phyloP scores from a whole-genome alignment of 2,329 filamentous ascomycete species.

The Daldinia eschscholtzii region DNA sequence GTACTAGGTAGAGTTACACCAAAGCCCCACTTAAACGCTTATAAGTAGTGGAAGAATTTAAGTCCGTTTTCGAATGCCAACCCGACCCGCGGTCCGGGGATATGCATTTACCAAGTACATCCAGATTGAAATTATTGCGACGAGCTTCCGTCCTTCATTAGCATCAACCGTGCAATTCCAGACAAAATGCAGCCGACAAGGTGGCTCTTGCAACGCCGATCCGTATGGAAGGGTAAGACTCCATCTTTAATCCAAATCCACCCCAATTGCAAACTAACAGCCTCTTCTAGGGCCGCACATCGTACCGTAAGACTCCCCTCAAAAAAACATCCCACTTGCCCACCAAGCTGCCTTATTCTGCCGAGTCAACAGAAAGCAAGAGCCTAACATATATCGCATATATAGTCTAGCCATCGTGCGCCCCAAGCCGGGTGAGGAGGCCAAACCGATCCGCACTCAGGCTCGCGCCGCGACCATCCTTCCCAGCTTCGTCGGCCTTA shows the following conservation, averaged over 20 bases:
- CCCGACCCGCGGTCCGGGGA: background rate
- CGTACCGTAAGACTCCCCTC: conserved; percentile 69
- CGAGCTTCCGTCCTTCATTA: conserved; percentile 28
- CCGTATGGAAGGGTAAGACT: conserved; percentile 53
- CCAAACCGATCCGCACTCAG: conserved; percentile 84
- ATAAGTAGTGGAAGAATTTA: background rate
- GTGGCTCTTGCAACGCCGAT: conserved; percentile 54
- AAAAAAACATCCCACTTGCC: background rate
- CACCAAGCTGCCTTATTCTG: background rate
- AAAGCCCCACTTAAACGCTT: background rate
- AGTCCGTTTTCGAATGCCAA: conserved; percentile 13
- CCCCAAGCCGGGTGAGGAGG: conserved; percentile 70
- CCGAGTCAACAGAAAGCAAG: background rate
- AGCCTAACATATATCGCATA: conserved; percentile 3
- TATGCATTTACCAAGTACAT: conserved; percentile 9
- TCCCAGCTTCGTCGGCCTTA: conserved; percentile 90
- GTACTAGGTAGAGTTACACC: background rate
- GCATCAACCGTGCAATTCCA: conserved; percentile 16
- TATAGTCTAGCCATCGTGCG: conserved; percentile 74
- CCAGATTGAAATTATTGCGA: conserved; percentile 34
- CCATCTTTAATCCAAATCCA: background rate
- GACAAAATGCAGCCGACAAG: conserved; percentile 55
- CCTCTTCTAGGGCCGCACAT: conserved; percentile 72
- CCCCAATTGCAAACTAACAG: conserved; percentile 7
- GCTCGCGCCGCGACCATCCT: conserved; percentile 90